Base-by-base conservation (phyloP, 2,329 filamentous ascomycete genomes). In the Pseudopyricularia javanii region DNA sequence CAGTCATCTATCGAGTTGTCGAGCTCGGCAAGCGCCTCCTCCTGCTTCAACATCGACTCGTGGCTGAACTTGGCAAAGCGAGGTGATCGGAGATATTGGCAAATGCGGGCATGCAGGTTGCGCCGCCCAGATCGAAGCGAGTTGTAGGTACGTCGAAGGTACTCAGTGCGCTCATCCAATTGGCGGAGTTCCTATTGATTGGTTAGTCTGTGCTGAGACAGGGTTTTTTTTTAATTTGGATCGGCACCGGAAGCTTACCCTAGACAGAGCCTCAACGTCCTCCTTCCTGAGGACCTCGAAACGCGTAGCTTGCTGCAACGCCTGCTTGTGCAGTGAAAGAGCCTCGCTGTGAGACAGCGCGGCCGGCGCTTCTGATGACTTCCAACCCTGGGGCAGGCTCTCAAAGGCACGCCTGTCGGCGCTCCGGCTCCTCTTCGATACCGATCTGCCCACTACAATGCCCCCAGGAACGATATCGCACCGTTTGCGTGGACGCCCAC, bases 1-100 rank as follows among this genome's bases (percentile, higher is more conserved):
- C 87, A 91, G 63, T 89, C 85, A 60, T 91, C 87, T 57, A 91
- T 91, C 3, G 83, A 86, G 15, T 76, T 71, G 62, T 91, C 86
- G 7, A 91, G 76, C 64, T 90, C 86, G 1, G 82, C 80, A 11
- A 91, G 73, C 1, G 85, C 85, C 66, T 91, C 86, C 65, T 91
- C 86, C 63, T 91, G 86, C 69, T 85, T 87, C 43, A 91, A 73
- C 64, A 91, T 80, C 20, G 82, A 82, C 56, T 90, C 85, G 57
- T 83, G 77, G 58, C 82, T 88, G 64, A 90, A 88, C 58, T 80
- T 83, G 53, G 83, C 80, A 5, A 80, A 78, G 32, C 85, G 79
- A 8, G 85, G 82, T 17, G 83, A 85, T 50, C 85, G 83, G 9
- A 91, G 76, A 61, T 88, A 88, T 52, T 84, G 81, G 66, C 88